Percentiles rank a stretch among this genome's conserved stretches.
These are phyloP conservation scores for Amesomyces nigricolor DNA, from an alignment of 2,329 filamentous ascomycete genomes.

Conservation along the genomic window DNA sequence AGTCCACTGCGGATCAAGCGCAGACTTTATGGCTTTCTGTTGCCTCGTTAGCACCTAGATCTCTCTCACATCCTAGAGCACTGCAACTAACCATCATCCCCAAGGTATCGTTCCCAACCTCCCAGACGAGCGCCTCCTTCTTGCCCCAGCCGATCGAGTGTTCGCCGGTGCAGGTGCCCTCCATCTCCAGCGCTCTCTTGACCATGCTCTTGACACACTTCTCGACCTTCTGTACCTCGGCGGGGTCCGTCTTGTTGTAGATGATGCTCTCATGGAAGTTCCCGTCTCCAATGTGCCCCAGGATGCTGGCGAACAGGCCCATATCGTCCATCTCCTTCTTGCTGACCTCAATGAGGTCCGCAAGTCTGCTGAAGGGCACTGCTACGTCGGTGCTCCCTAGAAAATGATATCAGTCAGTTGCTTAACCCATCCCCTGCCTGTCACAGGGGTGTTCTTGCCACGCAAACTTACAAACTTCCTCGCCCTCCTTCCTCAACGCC, in stretches of 20 bases:
- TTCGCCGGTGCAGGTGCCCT: slow-evolving; percentile 86
- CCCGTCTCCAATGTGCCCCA: slow-evolving; percentile 88
- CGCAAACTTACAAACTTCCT: slow-evolving; percentile 61
- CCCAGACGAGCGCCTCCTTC: slow-evolving; percentile 70
- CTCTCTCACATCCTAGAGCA: no score
- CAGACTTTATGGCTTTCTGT: slow-evolving; percentile 65
- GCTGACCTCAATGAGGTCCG: slow-evolving; percentile 72
- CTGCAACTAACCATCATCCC: slow-evolving; percentile 60
- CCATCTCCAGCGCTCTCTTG: slow-evolving; percentile 84
- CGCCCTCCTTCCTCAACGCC: slow-evolving; percentile 57
- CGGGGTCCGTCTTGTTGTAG: slow-evolving; percentile 66
- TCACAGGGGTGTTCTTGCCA: no score
- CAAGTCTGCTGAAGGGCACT: slow-evolving; percentile 68
- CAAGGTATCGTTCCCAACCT: slow-evolving; percentile 75
- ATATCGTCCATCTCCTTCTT: slow-evolving; percentile 86
- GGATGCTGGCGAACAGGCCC: slow-evolving; percentile 77
- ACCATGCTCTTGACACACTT: slow-evolving; percentile 86
- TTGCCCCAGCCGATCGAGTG: slow-evolving; percentile 83
- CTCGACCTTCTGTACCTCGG: slow-evolving; percentile 70
- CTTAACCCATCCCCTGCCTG: no score
- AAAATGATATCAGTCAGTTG: background rate
- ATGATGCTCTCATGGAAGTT: slow-evolving; percentile 95
- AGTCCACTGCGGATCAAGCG: slow-evolving; percentile 79
- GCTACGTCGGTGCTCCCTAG: slow-evolving; percentile 76
- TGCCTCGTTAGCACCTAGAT: background rate